Base-by-base conservation (phyloP, 495 filamentous ascomycete species). In the Xylaria acuta region DNA sequence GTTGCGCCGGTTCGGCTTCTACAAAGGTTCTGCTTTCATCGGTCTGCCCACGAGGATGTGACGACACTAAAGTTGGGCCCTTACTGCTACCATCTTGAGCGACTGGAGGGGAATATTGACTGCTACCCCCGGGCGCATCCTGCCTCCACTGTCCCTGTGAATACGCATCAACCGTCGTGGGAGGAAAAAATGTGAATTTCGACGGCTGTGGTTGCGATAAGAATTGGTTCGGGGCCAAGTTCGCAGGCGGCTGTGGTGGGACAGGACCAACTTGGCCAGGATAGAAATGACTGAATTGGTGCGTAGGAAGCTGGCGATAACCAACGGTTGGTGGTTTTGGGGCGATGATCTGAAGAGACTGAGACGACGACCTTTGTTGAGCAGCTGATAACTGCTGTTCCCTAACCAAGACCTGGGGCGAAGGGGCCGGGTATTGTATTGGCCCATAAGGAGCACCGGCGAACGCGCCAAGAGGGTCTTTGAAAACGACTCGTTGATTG, bases 401-500 rank as follows among this genome's bases (percentile, higher is more conserved):
- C 67, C 77, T 76, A 32, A 78, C 74, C 45, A 79, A 45, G 14
- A 69, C 72, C 30, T 80, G 73, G 41, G 78, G 72, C 51, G 75
- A 77, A 16, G 78, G 73, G 9, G 71, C 76, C 30, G 75, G 79
- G 47, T 77, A 81, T 36, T 80, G 80, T 43, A 80, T 72, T 27
- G 80, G 76, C 54, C 79, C 77, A 75, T 82, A 81, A 32, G 75
- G 69, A 53, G 78, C 73, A 40, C 80, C 76, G 34, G 83, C 81
- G 43, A 85, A 86, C n/a, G 89, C 82, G 4, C 91, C 90, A 66
- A 94, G 83, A 11, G 94, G 94, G 70, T 95, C 90, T 80, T 97
- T 98, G 87, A 99, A 98, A 51, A 97, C 86, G 43, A 99, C 91
- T 58, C 93, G 89, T 78, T 94, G 94, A 74, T 92, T 97, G 84